Base-by-base conservation (phyloP, 2,329 filamentous ascomycete genomes). In the Whalleya microplaca region DNA sequence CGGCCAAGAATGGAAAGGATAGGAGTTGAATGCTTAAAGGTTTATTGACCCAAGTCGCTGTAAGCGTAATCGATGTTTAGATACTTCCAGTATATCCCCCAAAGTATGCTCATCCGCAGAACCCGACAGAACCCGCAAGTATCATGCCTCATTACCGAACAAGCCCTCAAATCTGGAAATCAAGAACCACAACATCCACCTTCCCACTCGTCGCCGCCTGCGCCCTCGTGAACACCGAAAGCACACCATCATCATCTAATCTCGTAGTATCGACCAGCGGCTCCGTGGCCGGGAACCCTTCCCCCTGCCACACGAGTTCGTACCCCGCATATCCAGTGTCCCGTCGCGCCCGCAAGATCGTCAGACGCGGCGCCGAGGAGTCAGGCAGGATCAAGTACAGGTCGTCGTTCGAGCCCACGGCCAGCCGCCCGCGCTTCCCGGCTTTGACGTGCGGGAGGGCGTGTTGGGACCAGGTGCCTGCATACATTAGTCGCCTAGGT, bases 221-320 rank as follows among this genome's bases (percentile, higher is more conserved):
- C 53, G 58, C 62, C 40, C 69, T 66, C 21, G 71, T 67, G 47
- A 75, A 71, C 32, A 76, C 61, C 1, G 74, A 76, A 50, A 77
- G 49, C 21, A 75, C 62, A 40, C 71, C 69, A 19, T 75, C 74
- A 18, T 69, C 42, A 9, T 68, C 67, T 16, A 78, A 61, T 41
- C 75, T 66, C n/a, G 68, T 64, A 4, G 67, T 69, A 53, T 78
- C 75, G 27, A 76, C 66, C 27, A 78, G 56, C 7, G 76, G 75
- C 55, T 78, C 75, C 0, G 74, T 73, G 9, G 70, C 69, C n/a
- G 72, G 67, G 44, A 66, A 71, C 12, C 71, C 71, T 0, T 63
- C 58, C 2, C 68, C 67, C n/a, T 44, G 64, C 76, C 76, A 78
- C 2, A 75, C 66, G 20, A 71, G 60, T 41, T 71, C 69, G 55